Evolutionary conservation across 495 filamentous ascomycete genomes (phyloP).

Genomic region (Penicillium alfredii): DNA sequence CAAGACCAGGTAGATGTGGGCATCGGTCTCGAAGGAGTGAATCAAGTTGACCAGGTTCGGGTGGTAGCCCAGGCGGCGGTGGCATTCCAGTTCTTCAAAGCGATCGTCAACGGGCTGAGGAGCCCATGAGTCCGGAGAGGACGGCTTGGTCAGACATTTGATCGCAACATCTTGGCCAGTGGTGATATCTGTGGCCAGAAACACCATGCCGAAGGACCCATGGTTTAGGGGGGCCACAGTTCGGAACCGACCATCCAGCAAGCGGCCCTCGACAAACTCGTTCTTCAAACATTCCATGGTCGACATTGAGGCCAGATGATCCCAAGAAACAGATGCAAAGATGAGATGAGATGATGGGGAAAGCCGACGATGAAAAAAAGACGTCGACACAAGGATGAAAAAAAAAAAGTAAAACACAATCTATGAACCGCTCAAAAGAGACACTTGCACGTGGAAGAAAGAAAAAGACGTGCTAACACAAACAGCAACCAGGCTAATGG

Average conservation of each 20-base stretch:
- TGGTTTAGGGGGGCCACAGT: slow-evolving; percentile 93
- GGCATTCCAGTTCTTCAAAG: slow-evolving; percentile 82
- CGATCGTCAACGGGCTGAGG: slow-evolving; percentile 66
- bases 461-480: slow-evolving; percentile 38
- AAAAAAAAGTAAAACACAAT: slow-evolving; percentile 16
- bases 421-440: slow-evolving; percentile 25
- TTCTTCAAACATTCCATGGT: slow-evolving; percentile 76
- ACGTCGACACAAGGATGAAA: slow-evolving; percentile 4
- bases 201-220: slow-evolving; percentile 98
- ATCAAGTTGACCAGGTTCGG: slow-evolving; percentile 92
- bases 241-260: slow-evolving; percentile 81
- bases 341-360: slow-evolving; percentile 7
- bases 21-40: slow-evolving; percentile 84
- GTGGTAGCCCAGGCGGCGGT: slow-evolving; percentile 70
- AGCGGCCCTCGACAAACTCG: slow-evolving; percentile 62
- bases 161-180: slow-evolving; percentile 80
- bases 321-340: slow-evolving; percentile 33
- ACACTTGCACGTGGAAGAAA: slow-evolving; percentile 19
- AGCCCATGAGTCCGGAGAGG: slow-evolving; percentile 48
- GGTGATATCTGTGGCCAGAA: slow-evolving; percentile 72
- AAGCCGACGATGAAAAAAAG: slow-evolving; percentile 17
- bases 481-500: slow-evolving; percentile 38
- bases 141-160: slow-evolving; percentile 82
- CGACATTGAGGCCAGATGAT: slow-evolving; percentile 27
- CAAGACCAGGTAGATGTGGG: slow-evolving; percentile 85